Evolutionary conservation across 768 basidiomycete genomes (phyloP), one percentile per base, ranked within the genome.

Genomic region (Hygrophoropsis aurantiaca): DNA sequence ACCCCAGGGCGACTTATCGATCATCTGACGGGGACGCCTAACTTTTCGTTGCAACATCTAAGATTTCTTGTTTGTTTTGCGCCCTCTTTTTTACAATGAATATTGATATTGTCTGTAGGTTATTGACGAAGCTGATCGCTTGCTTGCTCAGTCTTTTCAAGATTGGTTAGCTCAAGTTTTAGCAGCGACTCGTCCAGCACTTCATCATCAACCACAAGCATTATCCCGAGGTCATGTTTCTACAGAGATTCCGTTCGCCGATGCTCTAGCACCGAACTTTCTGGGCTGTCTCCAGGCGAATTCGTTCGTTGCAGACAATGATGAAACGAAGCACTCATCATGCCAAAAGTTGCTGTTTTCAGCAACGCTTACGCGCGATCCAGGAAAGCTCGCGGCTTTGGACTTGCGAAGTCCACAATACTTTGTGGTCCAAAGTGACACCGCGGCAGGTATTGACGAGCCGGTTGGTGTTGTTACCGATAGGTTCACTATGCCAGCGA

Each of bases 311-410:
- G 72, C 77, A 3, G 83, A 84, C 45, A 53, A 81, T 32, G 75
- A 78, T 42, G 89, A 89, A 59, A 62, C 58, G 38, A 81, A 71
- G 57, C 70, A 72, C 34, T 65, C 80, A 4, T 87, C 87, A 5
- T 97, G 94, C 56, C 95, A 97, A 62, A 98, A 97, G 60, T 75
- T 99, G 3, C 73, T 99, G 7, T 97, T 99, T 70, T 97, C 94
- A 9, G 97, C 97, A 0, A 99, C 97, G 0, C 77, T 98, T 24
- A 97, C 94, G 0, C 80, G 85, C 8, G 94, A 98, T 69, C 95
- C 97, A 0, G 85, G 87, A n/a, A 94, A 90, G 58, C 85, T 98
- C 35, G 85, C 87, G 6, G 82, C 90, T 0, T 74, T 99, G 30
- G 79, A 84, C 38, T 70, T 99, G 32, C 71, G 80, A 47, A 69